These are phyloP conservation scores for Fomitopsis schrenkii DNA, from an alignment of 1,284 basidiomycete genomes.

Conservation along the genomic window DNA sequence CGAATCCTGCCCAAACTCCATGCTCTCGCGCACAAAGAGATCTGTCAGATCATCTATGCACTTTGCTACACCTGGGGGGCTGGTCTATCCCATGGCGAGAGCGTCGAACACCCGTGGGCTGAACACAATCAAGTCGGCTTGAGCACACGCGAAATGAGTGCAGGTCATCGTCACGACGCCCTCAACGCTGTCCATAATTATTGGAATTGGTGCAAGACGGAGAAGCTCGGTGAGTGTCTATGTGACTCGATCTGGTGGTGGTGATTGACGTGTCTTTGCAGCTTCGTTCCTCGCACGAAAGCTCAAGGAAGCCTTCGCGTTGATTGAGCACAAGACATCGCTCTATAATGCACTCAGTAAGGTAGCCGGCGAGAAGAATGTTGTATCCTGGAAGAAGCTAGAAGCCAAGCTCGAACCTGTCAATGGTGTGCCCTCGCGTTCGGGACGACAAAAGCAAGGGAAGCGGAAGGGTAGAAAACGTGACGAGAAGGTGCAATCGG, in stretches of 20 bases:
- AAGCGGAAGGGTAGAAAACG: neutral
- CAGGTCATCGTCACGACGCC: neutral
- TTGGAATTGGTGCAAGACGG: neutral
- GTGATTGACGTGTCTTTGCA: neutral
- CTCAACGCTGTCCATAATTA: neutral
- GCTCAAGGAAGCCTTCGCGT: neutral
- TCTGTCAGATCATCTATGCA: constrained; percentile 4
- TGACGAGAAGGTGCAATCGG: neutral
- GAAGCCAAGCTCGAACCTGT: neutral
- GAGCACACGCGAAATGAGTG: neutral
- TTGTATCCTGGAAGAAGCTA: neutral
- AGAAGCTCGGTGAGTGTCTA: neutral
- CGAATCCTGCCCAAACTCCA: constrained; percentile 6
- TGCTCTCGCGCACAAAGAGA: constrained; percentile 5
- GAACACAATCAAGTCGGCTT: neutral
- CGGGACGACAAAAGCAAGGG: neutral
- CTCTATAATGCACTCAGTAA: neutral
- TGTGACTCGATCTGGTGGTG: neutral
- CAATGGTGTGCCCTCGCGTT: neutral
- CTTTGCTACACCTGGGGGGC: no score
- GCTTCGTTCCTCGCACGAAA: neutral
- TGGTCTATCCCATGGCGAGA: no score
- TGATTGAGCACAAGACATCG: neutral
- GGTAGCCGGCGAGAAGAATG: neutral
- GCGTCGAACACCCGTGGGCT: no score